A percentile compares a stretch with the other conserved stretches of the same genome.
phyloP scores from a whole-genome alignment of 106 monocot genomes.

The Dioscorea zingiberensis region DNA sequence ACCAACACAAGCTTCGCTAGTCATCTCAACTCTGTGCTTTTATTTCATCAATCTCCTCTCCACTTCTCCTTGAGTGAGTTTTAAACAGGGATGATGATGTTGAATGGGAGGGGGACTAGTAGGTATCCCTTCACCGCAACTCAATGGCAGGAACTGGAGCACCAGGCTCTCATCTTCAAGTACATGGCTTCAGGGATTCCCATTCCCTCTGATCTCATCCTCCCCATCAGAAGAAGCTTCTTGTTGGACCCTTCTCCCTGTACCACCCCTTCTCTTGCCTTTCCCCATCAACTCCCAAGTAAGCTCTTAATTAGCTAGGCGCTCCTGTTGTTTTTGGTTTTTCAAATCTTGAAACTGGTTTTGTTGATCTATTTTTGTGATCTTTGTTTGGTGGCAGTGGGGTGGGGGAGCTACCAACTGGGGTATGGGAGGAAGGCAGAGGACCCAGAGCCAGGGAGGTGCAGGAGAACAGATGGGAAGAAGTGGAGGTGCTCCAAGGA shows the following conservation, averaged over 20 bases:
- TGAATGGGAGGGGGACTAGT: constrained; percentile 38
- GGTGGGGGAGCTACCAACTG: neutral
- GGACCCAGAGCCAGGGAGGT: constrained; percentile 36
- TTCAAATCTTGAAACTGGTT: neutral
- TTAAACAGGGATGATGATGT: constrained; percentile 30
- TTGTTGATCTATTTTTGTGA: too few species aligned
- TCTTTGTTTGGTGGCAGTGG: neutral
- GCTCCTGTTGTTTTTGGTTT: neutral
- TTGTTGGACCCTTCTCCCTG: constrained; percentile 35
- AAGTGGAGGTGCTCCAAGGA: constrained; percentile 97
- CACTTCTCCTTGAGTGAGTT: neutral
- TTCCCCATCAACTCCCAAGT: constrained; percentile 50
- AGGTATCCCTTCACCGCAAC: constrained; percentile 79
- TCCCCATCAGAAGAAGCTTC: constrained; percentile 66
- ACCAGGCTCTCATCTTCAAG: constrained; percentile 95
- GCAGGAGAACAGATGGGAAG: constrained; percentile 83
- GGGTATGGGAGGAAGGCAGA: constrained; percentile 12
- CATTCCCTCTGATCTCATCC: constrained; percentile 82
- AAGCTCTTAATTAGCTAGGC: neutral
- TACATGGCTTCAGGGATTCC: constrained; percentile 89
- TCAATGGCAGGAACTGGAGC: constrained; percentile 93
- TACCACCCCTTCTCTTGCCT: constrained; percentile 31
- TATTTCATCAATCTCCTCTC: too few species aligned
- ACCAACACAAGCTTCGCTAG: neutral
- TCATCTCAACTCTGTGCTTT: too few species aligned